Evolutionary conservation across 208 protist species (phyloP).

Genomic region (Leishmania tarentolae): DNA sequence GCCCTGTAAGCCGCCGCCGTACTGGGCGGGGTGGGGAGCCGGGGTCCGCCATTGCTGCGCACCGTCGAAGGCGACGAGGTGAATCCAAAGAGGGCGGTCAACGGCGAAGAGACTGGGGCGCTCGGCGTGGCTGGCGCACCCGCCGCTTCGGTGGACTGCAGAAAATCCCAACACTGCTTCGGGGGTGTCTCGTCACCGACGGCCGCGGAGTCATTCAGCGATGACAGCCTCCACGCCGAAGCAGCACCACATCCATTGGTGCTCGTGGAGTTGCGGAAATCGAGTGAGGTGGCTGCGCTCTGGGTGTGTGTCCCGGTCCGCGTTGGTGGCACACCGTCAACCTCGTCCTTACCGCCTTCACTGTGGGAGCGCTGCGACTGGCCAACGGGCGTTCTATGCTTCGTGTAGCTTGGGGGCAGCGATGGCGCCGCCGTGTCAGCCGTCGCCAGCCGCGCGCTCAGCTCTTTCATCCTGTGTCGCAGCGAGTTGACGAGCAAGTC

Average conservation of each 20-base stretch:
- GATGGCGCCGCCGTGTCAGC: constrained; percentile 22
- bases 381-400: neutral
- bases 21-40: neutral
- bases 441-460: constrained; percentile 37
- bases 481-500: constrained; percentile 84
- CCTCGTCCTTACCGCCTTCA: neutral
- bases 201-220: neutral
- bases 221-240: neutral
- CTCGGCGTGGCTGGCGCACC: neutral
- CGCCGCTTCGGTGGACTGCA: neutral
- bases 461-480: constrained; percentile 48
- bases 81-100: neutral
- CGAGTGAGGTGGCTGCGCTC: too few relatives aligned
- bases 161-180: neutral
- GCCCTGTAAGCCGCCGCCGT: neutral
- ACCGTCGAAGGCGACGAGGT: neutral
- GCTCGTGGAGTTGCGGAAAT: neutral
- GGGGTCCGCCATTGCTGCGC: neutral
- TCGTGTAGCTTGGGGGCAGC: constrained; percentile 25
- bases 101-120: neutral
- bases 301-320: neutral
- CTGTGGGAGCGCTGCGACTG: neutral
- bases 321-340: neutral
- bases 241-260: neutral
- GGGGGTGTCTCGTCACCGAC: neutral